Evolutionary conservation across 768 basidiomycete species (phyloP).

Genomic region (Russula sp.): DNA sequence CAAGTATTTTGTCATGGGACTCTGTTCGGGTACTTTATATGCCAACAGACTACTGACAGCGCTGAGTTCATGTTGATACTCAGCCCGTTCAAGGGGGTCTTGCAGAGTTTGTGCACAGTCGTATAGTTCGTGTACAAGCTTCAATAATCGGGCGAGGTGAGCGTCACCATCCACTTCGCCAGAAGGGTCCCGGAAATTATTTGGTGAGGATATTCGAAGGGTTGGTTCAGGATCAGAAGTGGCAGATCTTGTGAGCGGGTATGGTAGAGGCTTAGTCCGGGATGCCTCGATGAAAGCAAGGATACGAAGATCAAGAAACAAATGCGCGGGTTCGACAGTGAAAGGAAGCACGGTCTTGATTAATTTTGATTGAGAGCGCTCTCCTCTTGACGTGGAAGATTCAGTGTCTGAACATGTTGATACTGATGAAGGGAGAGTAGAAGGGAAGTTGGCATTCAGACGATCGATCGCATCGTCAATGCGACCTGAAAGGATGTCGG

Average conservation of each 20-base stretch:
- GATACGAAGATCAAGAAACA: slow-evolving; percentile 79
- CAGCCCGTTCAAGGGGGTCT: slow-evolving; percentile 45
- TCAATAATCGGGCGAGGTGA: slow-evolving; percentile 44
- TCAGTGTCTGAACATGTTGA: not conserved
- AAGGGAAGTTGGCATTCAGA: slow-evolving; percentile 67
- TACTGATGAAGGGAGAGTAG: slow-evolving; percentile 42
- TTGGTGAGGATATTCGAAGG: slow-evolving; percentile 14
- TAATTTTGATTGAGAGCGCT: slow-evolving; percentile 27
- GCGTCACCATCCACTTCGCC: slow-evolving; percentile 29
- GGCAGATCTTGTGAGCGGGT: slow-evolving; percentile 24
- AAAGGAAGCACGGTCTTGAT: slow-evolving; percentile 49
- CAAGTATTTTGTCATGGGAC: slow-evolving; percentile 69
- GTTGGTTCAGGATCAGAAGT: slow-evolving; percentile 11
- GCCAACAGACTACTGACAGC: slow-evolving; percentile 74
- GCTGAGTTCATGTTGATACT: slow-evolving; percentile 62
- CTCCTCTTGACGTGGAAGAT: not conserved
- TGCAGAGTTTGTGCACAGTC: slow-evolving; percentile 50
- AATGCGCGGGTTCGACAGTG: slow-evolving; percentile 65
- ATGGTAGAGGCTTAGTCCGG: slow-evolving; percentile 58
- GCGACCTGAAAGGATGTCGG: slow-evolving; percentile 64
- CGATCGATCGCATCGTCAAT: slow-evolving; percentile 62
- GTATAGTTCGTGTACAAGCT: slow-evolving; percentile 60
- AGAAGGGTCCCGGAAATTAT: slow-evolving; percentile 26
- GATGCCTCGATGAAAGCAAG: slow-evolving; percentile 83
- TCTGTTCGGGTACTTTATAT: slow-evolving; percentile 74